Conservation (phyloP, 2,329 filamentous ascomycete genomes). For the Fulvia fulva region DNA sequence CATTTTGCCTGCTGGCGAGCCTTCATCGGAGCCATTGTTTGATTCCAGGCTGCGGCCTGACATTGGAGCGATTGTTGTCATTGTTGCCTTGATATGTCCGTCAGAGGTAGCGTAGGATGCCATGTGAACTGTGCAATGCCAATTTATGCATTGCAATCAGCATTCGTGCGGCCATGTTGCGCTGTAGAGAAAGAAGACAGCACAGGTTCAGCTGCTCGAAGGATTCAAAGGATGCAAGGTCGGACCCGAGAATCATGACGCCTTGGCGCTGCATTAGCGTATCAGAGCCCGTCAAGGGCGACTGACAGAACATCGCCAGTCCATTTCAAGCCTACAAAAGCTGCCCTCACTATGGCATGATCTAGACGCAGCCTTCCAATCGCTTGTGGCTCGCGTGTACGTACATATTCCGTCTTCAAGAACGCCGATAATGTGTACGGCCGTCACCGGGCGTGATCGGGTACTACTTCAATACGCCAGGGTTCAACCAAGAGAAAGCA, state of each 20-base stretch:
- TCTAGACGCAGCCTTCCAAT: neutral
- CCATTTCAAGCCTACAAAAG: neutral
- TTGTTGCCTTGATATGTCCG: neutral
- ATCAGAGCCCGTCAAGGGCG: neutral
- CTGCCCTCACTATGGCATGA: neutral
- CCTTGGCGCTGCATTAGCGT: neutral
- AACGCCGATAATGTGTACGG: neutral
- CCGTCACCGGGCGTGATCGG: neutral
- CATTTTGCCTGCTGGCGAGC: neutral
- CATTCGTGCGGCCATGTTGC: neutral
- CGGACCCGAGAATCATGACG: neutral
- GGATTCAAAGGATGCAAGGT: neutral
- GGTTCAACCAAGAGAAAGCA: slow-evolving; percentile 80
- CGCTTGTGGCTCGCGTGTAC: neutral
- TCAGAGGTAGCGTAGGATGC: neutral
- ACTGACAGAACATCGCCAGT: neutral
- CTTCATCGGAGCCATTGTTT: neutral
- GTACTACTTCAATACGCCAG: slow-evolving; percentile 8
- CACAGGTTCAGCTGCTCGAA: neutral
- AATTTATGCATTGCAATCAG: too few species aligned
- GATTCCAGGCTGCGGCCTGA: neutral
- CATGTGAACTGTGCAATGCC: neutral
- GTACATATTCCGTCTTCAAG: neutral
- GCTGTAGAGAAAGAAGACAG: neutral
- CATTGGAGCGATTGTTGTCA: neutral